phyloP scores from a whole-genome alignment of 2,329 filamentous ascomycete genomes.

The Colletotrichum somersetense region DNA sequence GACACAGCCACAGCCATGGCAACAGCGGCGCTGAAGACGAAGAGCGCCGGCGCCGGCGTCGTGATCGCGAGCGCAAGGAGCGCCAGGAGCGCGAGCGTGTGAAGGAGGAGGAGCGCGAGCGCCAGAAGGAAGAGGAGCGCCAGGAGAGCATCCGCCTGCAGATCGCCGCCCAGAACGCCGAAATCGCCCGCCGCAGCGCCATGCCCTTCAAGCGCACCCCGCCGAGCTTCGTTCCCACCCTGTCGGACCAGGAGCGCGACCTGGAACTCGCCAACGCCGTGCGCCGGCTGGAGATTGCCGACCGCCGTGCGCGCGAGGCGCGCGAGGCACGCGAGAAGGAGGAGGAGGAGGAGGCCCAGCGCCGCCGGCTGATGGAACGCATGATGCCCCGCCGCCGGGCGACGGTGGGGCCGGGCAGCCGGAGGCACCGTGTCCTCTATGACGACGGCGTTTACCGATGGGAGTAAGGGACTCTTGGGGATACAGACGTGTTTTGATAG shows the following conservation, averaged over 20 bases:
- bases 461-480: conserved; percentile 49
- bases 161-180: conserved; percentile 58
- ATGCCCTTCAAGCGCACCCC: conserved; percentile 45
- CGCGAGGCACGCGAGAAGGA: conserved; percentile 50
- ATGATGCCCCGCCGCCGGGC: conserved; percentile 55
- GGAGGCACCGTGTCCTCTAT: conserved; percentile 53
- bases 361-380: conserved; percentile 55
- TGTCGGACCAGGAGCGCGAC: conserved; percentile 42
- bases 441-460: conserved; percentile 56
- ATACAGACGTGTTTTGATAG: background rate
- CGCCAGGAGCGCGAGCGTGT: conserved; percentile 45
- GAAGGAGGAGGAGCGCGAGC: conserved; percentile 47
- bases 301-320: conserved; percentile 49
- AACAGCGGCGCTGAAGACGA: conserved; percentile 45
- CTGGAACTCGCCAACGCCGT: conserved; percentile 53
- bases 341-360: conserved; percentile 55
- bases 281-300: conserved; percentile 48
- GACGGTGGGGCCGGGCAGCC: conserved; percentile 53
- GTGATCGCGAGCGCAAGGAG: conserved; percentile 43
- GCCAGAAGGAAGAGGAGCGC: conserved; percentile 47
- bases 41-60: conserved; percentile 46
- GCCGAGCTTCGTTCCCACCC: conserved; percentile 29
- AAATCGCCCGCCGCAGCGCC: conserved; percentile 55
- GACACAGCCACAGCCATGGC: conserved; percentile 46
- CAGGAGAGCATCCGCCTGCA: conserved; percentile 47